Conservation (phyloP, 179 eudicot genomes). For the Carnegiea gigantea region DNA sequence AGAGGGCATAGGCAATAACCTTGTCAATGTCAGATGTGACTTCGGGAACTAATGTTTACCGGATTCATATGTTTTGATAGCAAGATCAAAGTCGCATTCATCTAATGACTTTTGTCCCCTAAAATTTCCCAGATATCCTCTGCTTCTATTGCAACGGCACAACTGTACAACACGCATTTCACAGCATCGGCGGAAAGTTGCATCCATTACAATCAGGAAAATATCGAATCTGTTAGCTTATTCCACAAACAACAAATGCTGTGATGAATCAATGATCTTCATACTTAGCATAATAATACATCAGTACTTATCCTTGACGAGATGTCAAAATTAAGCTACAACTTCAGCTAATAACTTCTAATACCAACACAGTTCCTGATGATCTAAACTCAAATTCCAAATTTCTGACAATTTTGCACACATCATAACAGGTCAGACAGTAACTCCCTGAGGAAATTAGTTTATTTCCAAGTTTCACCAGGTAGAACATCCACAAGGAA, state of each 20-base stretch:
- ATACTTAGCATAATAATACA: slow-evolving; percentile 27
- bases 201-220: neutral
- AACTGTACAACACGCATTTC: neutral
- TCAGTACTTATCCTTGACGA: slow-evolving; percentile 16
- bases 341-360: slow-evolving; percentile 17
- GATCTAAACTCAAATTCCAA: slow-evolving; percentile 19
- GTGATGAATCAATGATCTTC: slow-evolving; percentile 19
- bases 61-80: too few species aligned
- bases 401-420: slow-evolving; percentile 31
- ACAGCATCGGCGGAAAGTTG: neutral
- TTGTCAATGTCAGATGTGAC: too few species aligned
- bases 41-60: too few species aligned
- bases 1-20: too few species aligned
- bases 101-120: too few species aligned
- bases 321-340: slow-evolving; percentile 31
- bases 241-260: neutral
- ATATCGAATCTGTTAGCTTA: neutral
- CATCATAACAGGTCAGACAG: slow-evolving; percentile 23
- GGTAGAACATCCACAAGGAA: slow-evolving; percentile 18
- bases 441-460: slow-evolving; percentile 13
- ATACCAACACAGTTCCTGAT: slow-evolving; percentile 25
- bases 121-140: neutral
- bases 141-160: neutral
- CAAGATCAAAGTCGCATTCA: neutral
- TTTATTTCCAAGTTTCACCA: slow-evolving; percentile 20